Percentiles rank a stretch among this genome's conserved stretches.
Evolutionary conservation across 2,329 filamentous ascomycete species (phyloP).

Genomic region (Lasiodiplodia theobromae): DNA sequence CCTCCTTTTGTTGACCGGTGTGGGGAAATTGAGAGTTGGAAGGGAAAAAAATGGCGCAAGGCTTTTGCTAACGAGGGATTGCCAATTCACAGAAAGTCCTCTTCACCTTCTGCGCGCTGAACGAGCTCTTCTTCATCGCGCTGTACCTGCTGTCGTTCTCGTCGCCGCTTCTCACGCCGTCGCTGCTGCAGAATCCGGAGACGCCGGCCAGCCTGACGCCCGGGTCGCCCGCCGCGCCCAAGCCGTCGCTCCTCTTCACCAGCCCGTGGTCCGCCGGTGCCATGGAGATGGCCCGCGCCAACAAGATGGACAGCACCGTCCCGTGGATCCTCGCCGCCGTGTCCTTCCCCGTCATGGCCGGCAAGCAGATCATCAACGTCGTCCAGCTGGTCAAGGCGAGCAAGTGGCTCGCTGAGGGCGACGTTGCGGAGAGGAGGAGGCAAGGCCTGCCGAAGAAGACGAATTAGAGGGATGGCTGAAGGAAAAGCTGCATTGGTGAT

Average conservation of each 20-base stretch:
- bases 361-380: constrained; percentile 94
- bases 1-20: background rate
- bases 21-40: too few relatives aligned
- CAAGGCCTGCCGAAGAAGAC: constrained; percentile 48
- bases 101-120: constrained; percentile 87
- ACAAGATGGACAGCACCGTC: constrained; percentile 71
- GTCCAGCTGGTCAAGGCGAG: constrained; percentile 94
- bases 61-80: constrained; percentile 16
- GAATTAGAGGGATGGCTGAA: constrained; percentile 29
- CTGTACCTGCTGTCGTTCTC: constrained; percentile 98
- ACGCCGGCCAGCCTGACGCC: constrained; percentile 59
- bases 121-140: constrained; percentile 97
- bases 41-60: too few relatives aligned
- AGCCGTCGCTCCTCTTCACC: constrained; percentile 77
- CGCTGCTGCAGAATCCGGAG: constrained; percentile 68
- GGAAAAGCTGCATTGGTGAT: too few relatives aligned
- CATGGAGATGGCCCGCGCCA: constrained; percentile 87
- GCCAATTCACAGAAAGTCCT: constrained; percentile 72
- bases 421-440: constrained; percentile 68
- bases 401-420: constrained; percentile 91
- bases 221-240: constrained; percentile 72
- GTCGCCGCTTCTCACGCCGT: constrained; percentile 85
- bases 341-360: constrained; percentile 84
- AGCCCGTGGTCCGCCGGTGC: constrained; percentile 92
- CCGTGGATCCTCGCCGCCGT: constrained; percentile 83